Percentiles rank a stretch among this genome's conserved stretches.
phyloP scores from a whole-genome alignment of 2,329 filamentous ascomycete species.

The Aspergillus uvarum region DNA sequence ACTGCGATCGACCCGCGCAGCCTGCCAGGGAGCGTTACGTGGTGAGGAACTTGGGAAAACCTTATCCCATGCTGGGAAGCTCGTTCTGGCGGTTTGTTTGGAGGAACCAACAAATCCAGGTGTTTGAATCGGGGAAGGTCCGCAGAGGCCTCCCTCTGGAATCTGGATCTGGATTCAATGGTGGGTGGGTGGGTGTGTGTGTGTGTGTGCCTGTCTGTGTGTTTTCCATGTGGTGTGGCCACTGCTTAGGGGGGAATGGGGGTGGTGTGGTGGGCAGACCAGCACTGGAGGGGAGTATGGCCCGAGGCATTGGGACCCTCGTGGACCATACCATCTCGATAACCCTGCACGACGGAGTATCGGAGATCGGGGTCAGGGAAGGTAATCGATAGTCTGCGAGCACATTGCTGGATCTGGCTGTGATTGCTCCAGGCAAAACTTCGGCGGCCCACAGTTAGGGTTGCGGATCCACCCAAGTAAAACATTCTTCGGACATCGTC shows the following conservation, averaged over 20 bases:
- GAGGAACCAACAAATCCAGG: background rate
- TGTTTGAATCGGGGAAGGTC: background rate
- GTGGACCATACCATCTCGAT: background rate
- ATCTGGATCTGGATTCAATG: background rate
- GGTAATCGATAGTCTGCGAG: background rate
- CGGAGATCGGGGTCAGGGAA: background rate
- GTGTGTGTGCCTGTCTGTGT: background rate
- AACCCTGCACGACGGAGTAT: background rate
- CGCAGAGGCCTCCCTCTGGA: background rate
- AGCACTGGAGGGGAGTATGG: background rate
- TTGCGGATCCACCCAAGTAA: background rate
- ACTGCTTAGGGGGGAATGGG: background rate
- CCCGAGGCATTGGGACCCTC: background rate
- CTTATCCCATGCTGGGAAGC: background rate
- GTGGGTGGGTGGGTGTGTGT: background rate
- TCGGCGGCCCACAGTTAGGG: slow-evolving; percentile 3
- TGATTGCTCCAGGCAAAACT: background rate
- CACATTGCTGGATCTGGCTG: background rate
- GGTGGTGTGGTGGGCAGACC: background rate
- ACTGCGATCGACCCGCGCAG: background rate
- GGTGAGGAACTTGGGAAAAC: background rate
- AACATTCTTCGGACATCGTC: slow-evolving; percentile 4
- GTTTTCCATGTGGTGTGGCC: background rate
- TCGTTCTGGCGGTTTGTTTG: background rate
- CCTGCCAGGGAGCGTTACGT: background rate